Base-by-base conservation (phyloP, 805 yeast genomes). In the Teunomyces stri region DNA sequence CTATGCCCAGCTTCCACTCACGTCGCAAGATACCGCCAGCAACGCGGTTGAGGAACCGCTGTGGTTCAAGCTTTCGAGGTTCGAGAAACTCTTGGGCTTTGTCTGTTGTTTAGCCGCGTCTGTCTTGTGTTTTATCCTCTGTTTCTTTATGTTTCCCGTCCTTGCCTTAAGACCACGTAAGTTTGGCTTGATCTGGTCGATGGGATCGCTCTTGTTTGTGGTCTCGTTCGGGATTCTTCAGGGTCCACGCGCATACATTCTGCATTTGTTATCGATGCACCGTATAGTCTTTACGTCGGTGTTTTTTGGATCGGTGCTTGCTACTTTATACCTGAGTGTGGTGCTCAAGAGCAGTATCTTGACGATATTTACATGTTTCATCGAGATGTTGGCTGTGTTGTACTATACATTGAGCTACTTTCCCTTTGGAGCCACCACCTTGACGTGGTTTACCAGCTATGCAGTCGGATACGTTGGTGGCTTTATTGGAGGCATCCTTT, bases 401-500 rank as follows among this genome's bases (percentile, higher is more conserved):
- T 91, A 91, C 74, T 94, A 94, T 64, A 84, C 94, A 0, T 75
- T 92, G 36, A 87, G 96, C 58, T 94, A 94, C 66, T 92, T 94
- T 77, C 99, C 99, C 11, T 87, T 91, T 70, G 99, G 99, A 10
- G 87, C 92, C 1, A 85, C 87, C 51, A 86, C 95, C 2, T 61
- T 76, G 56, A 72, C 78, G 30, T 70, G 76, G 77, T 66, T 79
- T 50, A 62, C 77, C 21, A 71, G 75, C 50, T 68, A 76, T 58
- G 61, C 68, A 30, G 59, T 69, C 18, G 77, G 78, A 4, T 73
- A 70, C 55, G 45, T 73, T 13, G 76, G 77, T 3, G 77, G 78
- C 2, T 69, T 79, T 56, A 63, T 79, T 42, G 81, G 82, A 3
- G 72, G 73, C 16, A 57, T 72, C 21, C 47, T 52, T n/a, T 52